Conservation (phyloP, 306 rosid species). For the Dryas alaskensis region DNA sequence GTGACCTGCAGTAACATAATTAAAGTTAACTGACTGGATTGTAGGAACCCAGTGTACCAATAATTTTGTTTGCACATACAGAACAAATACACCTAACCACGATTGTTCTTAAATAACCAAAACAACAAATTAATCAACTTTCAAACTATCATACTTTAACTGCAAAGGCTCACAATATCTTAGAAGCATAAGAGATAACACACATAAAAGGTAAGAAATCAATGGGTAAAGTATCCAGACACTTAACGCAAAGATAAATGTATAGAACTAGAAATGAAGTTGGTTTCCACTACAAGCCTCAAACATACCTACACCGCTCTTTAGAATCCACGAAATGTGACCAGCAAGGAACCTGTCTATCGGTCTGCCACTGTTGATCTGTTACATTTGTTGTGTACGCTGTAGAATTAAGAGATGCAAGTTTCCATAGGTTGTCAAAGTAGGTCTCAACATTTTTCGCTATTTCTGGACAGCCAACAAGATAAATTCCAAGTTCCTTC, state of each 20-base stretch:
- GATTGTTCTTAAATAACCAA: neutral
- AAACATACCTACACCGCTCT: slow-evolving; percentile 70
- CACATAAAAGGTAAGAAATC: neutral
- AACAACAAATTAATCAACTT: neutral
- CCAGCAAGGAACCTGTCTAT: slow-evolving; percentile 93
- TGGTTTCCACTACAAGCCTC: slow-evolving; percentile 8
- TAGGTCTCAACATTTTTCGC: slow-evolving; percentile 66
- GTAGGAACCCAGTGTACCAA: neutral
- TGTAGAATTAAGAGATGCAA: slow-evolving; percentile 57
- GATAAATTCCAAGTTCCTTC: slow-evolving; percentile 89
- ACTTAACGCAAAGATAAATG: slow-evolving; percentile 7
- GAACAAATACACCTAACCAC: too few relatives aligned
- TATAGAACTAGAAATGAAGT: slow-evolving; percentile 13
- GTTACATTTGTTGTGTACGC: slow-evolving; percentile 53
- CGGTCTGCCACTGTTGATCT: slow-evolving; percentile 80
- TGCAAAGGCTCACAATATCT: slow-evolving; percentile 3
- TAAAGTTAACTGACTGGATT: neutral
- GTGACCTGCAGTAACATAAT: slow-evolving; percentile 55
- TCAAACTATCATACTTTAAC: neutral
- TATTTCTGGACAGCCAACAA: slow-evolving; percentile 63
- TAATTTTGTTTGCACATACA: too few relatives aligned
- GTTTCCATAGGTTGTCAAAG: slow-evolving; percentile 76
- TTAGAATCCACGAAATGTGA: slow-evolving; percentile 59
- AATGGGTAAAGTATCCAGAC: neutral
- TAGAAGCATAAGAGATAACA: slow-evolving; percentile 14